Evolutionary conservation across 768 basidiomycete species (phyloP).

Genomic region (Crassisporium funariophilum): DNA sequence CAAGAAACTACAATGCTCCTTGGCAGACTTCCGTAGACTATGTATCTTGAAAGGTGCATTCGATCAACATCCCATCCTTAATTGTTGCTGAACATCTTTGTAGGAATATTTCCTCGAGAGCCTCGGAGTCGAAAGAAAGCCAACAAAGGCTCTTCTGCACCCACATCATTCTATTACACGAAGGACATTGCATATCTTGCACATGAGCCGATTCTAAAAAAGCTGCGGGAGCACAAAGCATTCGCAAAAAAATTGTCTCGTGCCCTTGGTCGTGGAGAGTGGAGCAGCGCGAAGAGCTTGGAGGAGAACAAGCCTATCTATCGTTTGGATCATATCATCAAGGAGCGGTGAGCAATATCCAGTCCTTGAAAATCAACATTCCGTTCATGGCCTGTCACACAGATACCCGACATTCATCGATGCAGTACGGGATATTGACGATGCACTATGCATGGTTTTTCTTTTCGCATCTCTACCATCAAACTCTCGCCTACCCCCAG

Average conservation of each 20-base stretch:
- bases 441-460: conserved; percentile 93
- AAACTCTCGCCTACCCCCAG: conserved; percentile 76
- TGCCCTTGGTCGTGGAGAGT: conserved; percentile 92
- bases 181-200: conserved; percentile 98
- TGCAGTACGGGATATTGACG: conserved; percentile 94
- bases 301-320: conserved; percentile 94
- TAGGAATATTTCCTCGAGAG: conserved; percentile 97
- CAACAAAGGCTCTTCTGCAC: conserved; percentile 96
- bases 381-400: neutral
- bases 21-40: conserved; percentile 93
- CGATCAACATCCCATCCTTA: neutral
- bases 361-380: conserved; percentile 2
- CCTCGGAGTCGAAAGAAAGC: conserved; percentile 89
- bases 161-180: conserved; percentile 96
- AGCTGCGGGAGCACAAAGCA: conserved; percentile 95
- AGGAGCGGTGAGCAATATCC: conserved; percentile 75
- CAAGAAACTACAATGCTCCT: conserved; percentile 94
- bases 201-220: conserved; percentile 93
- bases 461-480: conserved; percentile 92
- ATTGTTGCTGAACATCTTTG: conserved; percentile 1
- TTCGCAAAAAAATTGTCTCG: conserved; percentile 96
- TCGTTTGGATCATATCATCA: conserved; percentile 92
- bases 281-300: conserved; percentile 90
- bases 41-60: conserved; percentile 92
- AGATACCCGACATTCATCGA: conserved; percentile 98